Conservation (phyloP, 2,329 filamentous ascomycete species). For the Talaromyces funiculosus region DNA sequence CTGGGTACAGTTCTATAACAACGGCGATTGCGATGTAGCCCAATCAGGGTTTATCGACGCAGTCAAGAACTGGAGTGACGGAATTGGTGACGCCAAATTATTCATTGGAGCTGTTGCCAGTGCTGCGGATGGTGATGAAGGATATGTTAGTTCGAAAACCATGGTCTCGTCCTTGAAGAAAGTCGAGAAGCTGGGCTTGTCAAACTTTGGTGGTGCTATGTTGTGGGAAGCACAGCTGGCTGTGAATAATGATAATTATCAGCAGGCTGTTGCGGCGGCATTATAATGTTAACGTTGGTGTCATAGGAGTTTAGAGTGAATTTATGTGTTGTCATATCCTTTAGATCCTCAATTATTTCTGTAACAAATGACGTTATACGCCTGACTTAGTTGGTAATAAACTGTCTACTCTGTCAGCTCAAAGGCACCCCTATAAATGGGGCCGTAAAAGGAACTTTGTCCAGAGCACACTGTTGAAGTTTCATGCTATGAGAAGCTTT, state of each 20-base stretch:
- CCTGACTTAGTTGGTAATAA: too few relatives aligned
- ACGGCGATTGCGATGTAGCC: constrained; percentile 28
- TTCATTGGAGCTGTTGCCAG: constrained; percentile 47
- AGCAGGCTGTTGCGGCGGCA: constrained; percentile 1
- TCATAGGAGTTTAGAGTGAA: too few relatives aligned
- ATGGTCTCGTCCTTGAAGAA: background rate
- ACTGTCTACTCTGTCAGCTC: too few relatives aligned
- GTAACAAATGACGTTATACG: too few relatives aligned
- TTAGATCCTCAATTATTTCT: too few relatives aligned
- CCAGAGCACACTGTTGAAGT: too few relatives aligned
- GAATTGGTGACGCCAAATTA: constrained; percentile 44
- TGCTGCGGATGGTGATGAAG: constrained; percentile 14
- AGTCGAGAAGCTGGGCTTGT: constrained; percentile 40
- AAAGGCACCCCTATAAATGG: too few relatives aligned
- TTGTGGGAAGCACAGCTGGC: constrained; percentile 50
- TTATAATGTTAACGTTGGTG: too few relatives aligned
- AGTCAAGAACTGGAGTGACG: constrained; percentile 37
- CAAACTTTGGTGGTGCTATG: constrained; percentile 55
- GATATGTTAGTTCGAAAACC: constrained; percentile 7
- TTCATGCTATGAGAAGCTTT: too few relatives aligned
- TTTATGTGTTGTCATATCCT: too few relatives aligned
- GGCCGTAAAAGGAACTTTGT: too few relatives aligned
- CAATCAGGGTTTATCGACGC: constrained; percentile 29
- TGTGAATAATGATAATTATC: constrained; percentile 12
- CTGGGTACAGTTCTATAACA: constrained; percentile 55